These are phyloP conservation scores for Xylaria telfairii DNA, from an alignment of 495 filamentous ascomycete genomes.

Conservation along the genomic window DNA sequence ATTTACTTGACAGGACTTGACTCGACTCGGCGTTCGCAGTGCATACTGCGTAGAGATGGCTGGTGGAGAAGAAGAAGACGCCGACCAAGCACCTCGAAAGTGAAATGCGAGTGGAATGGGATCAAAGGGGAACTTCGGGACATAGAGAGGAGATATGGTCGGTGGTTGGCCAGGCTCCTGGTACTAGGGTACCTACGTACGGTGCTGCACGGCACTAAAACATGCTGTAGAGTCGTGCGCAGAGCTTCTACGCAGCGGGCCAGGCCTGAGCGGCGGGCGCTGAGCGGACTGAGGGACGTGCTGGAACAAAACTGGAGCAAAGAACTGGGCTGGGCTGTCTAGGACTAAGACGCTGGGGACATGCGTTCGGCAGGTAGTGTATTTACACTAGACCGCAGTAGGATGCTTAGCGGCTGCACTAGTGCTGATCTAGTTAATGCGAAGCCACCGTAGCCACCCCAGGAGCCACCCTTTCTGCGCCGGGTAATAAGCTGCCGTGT, in stretches of 20 bases:
- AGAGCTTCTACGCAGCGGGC: not conserved
- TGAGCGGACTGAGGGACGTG: slow-evolving; percentile 7
- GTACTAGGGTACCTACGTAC: not conserved
- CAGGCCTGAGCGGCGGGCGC: slow-evolving; percentile 1
- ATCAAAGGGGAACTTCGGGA: slow-evolving; percentile 22
- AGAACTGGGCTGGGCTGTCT: not conserved
- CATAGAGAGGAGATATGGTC: slow-evolving; percentile 25
- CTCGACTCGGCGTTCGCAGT: slow-evolving; percentile 10
- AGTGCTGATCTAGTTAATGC: slow-evolving; percentile 20
- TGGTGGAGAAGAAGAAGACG: slow-evolving; percentile 22
- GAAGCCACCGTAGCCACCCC: slow-evolving; percentile 4
- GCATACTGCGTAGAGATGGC: slow-evolving; percentile 21
- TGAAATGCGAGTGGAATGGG: slow-evolving; percentile 25
- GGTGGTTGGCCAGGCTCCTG: slow-evolving; percentile 17
- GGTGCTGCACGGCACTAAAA: not conserved
- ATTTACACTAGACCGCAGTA: slow-evolving; percentile 2
- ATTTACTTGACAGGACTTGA: slow-evolving; percentile 1
- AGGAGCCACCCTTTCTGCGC: slow-evolving; percentile 9
- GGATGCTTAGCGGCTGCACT: slow-evolving; percentile 3
- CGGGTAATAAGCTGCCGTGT: slow-evolving; percentile 23
- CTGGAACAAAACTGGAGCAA: slow-evolving; percentile 1
- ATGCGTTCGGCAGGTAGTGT: not conserved
- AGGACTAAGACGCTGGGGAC: not conserved
- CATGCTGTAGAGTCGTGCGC: not conserved
- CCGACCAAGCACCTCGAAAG: slow-evolving; percentile 20